Evolutionary conservation across 805 yeast species (phyloP).

Genomic region (Nakazawaea siamensis): DNA sequence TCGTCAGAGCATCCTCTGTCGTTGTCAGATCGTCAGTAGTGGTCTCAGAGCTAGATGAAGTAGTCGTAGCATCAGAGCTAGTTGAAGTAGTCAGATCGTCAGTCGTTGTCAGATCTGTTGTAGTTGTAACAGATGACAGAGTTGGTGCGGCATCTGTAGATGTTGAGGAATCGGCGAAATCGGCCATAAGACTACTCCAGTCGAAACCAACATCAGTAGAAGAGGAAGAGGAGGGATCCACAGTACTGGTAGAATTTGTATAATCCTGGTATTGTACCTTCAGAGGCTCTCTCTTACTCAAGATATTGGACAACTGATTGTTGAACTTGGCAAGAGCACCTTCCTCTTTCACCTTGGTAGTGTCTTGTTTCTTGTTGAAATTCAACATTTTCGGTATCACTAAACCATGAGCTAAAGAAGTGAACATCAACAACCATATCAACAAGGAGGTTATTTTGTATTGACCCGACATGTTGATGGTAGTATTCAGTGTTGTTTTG

Average conservation of each 20-base stretch:
- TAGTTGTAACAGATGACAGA: neutral
- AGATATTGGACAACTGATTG: constrained; percentile 4
- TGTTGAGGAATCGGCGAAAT: neutral
- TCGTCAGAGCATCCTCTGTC: too few species aligned
- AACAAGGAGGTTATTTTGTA: neutral
- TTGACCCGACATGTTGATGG: constrained; percentile 3
- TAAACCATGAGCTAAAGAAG: constrained; percentile 5
- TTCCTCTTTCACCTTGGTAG: too few species aligned
- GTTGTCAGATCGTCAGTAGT: too few species aligned
- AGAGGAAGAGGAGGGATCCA: neutral
- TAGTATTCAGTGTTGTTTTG: neutral
- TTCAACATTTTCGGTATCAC: too few species aligned
- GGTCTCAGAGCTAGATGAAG: neutral
- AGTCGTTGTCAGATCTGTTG: neutral
- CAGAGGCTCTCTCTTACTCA: constrained; percentile 3
- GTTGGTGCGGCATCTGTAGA: neutral
- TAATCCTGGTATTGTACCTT: neutral
- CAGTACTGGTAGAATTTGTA: neutral
- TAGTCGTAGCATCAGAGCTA: neutral
- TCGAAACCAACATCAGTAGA: too few species aligned
- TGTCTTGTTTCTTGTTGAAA: neutral
- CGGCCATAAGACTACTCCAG: neutral
- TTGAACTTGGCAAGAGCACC: constrained; percentile 4
- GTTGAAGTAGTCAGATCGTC: neutral
- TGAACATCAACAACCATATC: neutral